phyloP scores from a whole-genome alignment of 2,329 filamentous ascomycete species.

The Diaporthe eres region DNA sequence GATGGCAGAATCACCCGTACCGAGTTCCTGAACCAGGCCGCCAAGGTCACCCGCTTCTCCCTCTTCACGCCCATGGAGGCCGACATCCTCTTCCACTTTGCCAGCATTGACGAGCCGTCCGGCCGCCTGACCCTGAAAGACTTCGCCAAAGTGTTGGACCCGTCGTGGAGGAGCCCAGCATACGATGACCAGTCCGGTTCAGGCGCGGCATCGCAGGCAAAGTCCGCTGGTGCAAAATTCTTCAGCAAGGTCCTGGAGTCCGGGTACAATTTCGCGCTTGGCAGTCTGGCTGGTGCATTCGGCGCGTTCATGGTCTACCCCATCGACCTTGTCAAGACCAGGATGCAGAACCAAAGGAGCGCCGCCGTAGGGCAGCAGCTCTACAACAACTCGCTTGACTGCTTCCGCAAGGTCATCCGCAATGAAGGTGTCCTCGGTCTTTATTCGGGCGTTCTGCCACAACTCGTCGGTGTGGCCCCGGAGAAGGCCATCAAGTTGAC shows the following conservation, averaged over 20 bases:
- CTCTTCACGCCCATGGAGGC: conserved; percentile 99
- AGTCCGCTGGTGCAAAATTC: conserved; percentile 68
- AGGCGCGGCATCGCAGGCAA: conserved; percentile 58
- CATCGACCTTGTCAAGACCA: conserved; percentile 98
- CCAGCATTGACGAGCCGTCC: conserved; percentile 89
- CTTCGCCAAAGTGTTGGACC: conserved; percentile 95
- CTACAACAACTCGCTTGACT: conserved; percentile 98
- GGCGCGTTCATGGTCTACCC: conserved; percentile 99
- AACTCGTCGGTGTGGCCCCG: conserved; percentile 97
- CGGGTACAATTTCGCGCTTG: conserved; percentile 89
- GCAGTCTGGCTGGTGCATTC: conserved; percentile 93
- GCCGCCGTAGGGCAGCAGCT: conserved; percentile 86
- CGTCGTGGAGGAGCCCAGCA: conserved; percentile 84
- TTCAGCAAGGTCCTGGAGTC: conserved; percentile 80
- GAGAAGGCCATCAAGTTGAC: conserved; percentile 99
- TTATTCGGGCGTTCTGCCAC: conserved; percentile 94
- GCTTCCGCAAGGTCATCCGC: conserved; percentile 90
- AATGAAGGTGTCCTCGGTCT: conserved; percentile 93
- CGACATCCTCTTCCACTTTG: conserved; percentile 98
- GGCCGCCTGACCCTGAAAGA: conserved; percentile 85
- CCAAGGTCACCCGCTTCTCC: conserved; percentile 91
- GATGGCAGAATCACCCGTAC: conserved; percentile 95
- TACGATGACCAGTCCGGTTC: conserved; percentile 61
- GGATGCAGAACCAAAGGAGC: conserved; percentile 96
- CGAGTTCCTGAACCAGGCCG: conserved; percentile 95